Base-by-base conservation (phyloP, 306 rosid genomes). In the Pyrus pyrifolia region DNA sequence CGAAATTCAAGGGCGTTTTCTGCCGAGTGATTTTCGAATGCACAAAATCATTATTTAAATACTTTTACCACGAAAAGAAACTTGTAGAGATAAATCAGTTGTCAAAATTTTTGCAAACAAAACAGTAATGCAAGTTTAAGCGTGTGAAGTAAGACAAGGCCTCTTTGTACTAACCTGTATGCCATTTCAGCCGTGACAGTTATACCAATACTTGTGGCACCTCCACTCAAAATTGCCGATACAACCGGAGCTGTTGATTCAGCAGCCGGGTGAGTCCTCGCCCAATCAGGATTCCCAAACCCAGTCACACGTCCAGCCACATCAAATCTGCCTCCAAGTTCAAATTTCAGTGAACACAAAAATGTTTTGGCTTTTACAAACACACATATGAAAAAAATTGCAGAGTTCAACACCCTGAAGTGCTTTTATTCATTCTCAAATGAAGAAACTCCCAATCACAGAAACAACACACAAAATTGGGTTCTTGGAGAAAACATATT, bases 241-340 rank as follows among this genome's bases (percentile, higher is more conserved):
- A 92, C 84, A 29, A 90, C 81, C 23, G 96, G 96, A 70, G 99
- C 96, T 12, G 97, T 89, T 18, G 88, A 89, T 25, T 79, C 82
- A 70, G 97, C 93, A 82, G 82, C 86, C 0, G 89, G 75, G 85
- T 95, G 98, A 84, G 98, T 92, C 89, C 87, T 92, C 42, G 81
- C 84, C 98, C 98, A 95, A n/a, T 92, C 96, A 81, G 97, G 98
- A 80, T 84, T 92, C 74, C 97, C 97, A 40, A 92, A 90, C 27
- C 98, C 96, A 74, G 96, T 81, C 60, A 90, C 92, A 76, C 85
- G 55, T 67, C 93, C 98, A 31, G 90, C 87, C 82, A 89, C 84
- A 68, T 92, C 97, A 83, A 95, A 95, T 83, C 97, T 92, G 90
- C 66, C 68, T 63, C 58, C 66, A 61, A 64, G 44, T 22, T 49